Base-by-base conservation (phyloP, 2,329 filamentous ascomycete genomes). In the Botrytis cinerea region DNA sequence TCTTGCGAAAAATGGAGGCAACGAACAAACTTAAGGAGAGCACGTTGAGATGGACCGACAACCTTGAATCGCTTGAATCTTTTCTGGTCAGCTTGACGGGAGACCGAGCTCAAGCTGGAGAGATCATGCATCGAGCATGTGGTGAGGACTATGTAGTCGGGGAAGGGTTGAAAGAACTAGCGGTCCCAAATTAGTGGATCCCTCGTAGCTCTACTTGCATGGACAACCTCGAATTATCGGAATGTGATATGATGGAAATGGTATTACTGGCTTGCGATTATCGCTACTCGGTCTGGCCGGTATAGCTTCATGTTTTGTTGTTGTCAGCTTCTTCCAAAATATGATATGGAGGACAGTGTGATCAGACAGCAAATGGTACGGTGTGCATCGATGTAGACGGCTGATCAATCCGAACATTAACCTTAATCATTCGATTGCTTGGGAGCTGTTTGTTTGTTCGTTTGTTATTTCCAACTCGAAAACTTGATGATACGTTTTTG, bases 71-170 rank as follows among this genome's bases (percentile, higher is more conserved):
- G 14, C 28, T 82, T 64, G 78, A 80, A 62, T 76, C 75, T 9
- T 79, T 77, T 60, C 75, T 82, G n/a, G 45, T 71, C 40, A 74
- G 70, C 22, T 72, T 79, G 43, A 75, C 75, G 5, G 74, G 76
- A 25, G 83, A 85, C 75, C 78, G 81, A 62, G 83, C 82, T 74
- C 75, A 78, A 32, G 76, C 84, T 69, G 73, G 76, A 40, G 74
- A 75, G 20, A 75, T 84, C 20, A 83, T 84, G 78, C 78, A 78
- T 73, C 74, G 75, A 51, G 79, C 81, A 35, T 88, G 87, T 73
- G 84, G 83, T 4, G 83, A 84, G 32, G 85, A 87, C 77, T 87
- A 82, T 75, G 82, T 84, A 54, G 81, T 85, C 72, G 85, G 85
- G 63, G 82, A 83, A 59, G 83, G 84, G 28, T 80, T 87, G 76